Evolutionary conservation across 306 rosid genomes (phyloP), one percentile per base, ranked within the genome.

Genomic region (Rosa rugosa): DNA sequence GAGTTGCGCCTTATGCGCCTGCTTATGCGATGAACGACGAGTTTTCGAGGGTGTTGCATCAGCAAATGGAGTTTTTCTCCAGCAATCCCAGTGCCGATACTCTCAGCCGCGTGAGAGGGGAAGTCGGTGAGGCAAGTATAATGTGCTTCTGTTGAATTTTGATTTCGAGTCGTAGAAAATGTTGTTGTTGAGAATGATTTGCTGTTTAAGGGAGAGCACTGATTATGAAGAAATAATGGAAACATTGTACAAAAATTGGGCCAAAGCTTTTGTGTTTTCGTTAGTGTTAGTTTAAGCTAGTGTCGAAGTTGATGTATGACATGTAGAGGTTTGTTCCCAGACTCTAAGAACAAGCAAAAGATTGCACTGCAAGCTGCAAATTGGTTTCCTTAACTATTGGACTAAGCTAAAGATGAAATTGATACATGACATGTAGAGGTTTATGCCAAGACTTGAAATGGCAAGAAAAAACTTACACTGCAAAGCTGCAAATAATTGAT

Each of bases 1-100:
- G 91, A 85, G 98, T 96, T 78, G 99, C 97, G 34, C 81, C 80
- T 23, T 85, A 86, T 75, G 94, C 99, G 20, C 97, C 97, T 53
- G 99, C 99, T 40, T 96, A 96, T 89, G 96, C 99, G 45, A 96
- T 96, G 99, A 96, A 96, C 65, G 99, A 96, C 42, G 99, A 96
- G 73, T 96, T 96, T 83, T 96, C 99, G 53, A 90, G 99, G 84
- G 99, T 96, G 66, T 82, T 96, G 81, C 99, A 96, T 84, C 99
- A 93, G 76, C 99, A 93, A 81, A 96, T 96, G 99, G 99, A 96
- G 81, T 96, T 88, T 53, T 96, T 91, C 83, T 96, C 98, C 56
- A 89, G 98, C 72, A 91, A 86, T 85, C 84, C 96, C 11, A 89
- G 86, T 73, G 94, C 86, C 2, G 99, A 96, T 88, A 87, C 99